Conservation (phyloP, 1,139 yeast species). For the Candida glucosophila region DNA sequence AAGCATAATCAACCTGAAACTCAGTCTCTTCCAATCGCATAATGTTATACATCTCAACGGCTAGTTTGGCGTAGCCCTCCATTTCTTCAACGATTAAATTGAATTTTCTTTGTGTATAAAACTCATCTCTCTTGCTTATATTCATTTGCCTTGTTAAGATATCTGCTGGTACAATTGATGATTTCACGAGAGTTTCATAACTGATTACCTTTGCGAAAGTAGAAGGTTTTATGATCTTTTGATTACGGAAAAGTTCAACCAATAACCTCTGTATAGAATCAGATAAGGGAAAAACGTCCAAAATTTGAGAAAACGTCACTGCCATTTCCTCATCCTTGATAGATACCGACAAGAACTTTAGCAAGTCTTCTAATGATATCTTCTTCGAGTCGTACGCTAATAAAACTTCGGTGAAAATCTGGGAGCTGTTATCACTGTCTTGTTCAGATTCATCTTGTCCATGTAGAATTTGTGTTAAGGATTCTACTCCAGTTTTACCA, state of each 20-base stretch:
- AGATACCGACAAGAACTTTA: conserved; percentile 19
- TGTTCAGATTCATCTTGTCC: too few species aligned
- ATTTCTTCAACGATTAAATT: conserved; percentile 71
- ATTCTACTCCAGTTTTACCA: too few species aligned
- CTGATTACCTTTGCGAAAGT: conserved; percentile 29
- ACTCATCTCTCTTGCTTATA: conserved; percentile 40
- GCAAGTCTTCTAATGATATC: conserved; percentile 15
- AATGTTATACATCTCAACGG: conserved; percentile 43
- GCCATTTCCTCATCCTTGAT: conserved; percentile 28
- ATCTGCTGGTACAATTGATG: conserved; percentile 32
- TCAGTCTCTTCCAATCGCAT: conserved; percentile 32
- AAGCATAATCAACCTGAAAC: conserved; percentile 37
- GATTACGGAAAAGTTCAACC: conserved; percentile 14
- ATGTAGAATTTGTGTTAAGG: too few species aligned
- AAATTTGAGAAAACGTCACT: conserved; percentile 33
- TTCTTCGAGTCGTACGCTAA: conserved; percentile 20
- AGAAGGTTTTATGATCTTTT: conserved; percentile 26
- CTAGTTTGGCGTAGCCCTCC: conserved; percentile 71
- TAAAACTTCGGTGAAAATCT: conserved; percentile 29
- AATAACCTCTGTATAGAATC: conserved; percentile 21
- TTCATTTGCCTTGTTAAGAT: conserved; percentile 31
- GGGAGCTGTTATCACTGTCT: conserved; percentile 7
- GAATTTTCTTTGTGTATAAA: conserved; percentile 65
- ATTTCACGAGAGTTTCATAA: conserved; percentile 27
- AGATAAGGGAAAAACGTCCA: conserved; percentile 35